Conservation (phyloP, 768 basidiomycete genomes). For the Kwoniella sp. region DNA sequence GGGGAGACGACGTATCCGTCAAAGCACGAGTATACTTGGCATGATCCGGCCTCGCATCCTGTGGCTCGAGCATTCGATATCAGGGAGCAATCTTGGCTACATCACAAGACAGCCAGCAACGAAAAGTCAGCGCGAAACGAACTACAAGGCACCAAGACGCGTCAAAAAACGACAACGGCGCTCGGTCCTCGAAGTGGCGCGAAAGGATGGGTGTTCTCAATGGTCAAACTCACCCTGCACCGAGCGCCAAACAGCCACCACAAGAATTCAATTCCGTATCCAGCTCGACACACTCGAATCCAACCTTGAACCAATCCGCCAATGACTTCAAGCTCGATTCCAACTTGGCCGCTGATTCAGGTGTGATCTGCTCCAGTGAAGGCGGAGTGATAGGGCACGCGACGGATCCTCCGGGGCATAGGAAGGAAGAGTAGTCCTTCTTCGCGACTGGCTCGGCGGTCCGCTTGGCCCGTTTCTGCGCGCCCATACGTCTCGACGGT, state of each 20-base stretch:
- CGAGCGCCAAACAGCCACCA: conserved; percentile 55
- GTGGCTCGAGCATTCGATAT: conserved; percentile 49
- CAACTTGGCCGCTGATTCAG: conserved; percentile 32
- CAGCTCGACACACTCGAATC: conserved; percentile 57
- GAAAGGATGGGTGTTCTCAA: neutral
- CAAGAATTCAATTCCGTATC: conserved; percentile 54
- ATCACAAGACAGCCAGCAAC: neutral
- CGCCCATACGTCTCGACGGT: conserved; percentile 49
- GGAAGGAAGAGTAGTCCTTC: conserved; percentile 57
- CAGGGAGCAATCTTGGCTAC: conserved; percentile 52
- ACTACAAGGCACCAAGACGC: too few species aligned
- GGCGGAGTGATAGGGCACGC: conserved; percentile 48
- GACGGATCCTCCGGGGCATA: conserved; percentile 52
- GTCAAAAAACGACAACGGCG: too few species aligned
- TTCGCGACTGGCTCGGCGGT: conserved; percentile 40
- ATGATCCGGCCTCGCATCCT: conserved; percentile 48
- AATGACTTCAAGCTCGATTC: conserved; percentile 42
- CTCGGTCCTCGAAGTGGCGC: neutral
- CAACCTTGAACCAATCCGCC: conserved; percentile 56
- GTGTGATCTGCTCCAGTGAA: conserved; percentile 30
- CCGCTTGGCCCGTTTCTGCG: conserved; percentile 30
- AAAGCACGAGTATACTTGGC: conserved; percentile 51
- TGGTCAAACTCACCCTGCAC: conserved; percentile 47
- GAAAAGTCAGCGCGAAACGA: conserved; percentile 5
- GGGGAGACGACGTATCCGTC: conserved; percentile 52